A percentile compares a stretch with the other conserved stretches of the same genome.
Conservation (phyloP, 352 stramenopile species). For the Aphanomyces astaci region DNA sequence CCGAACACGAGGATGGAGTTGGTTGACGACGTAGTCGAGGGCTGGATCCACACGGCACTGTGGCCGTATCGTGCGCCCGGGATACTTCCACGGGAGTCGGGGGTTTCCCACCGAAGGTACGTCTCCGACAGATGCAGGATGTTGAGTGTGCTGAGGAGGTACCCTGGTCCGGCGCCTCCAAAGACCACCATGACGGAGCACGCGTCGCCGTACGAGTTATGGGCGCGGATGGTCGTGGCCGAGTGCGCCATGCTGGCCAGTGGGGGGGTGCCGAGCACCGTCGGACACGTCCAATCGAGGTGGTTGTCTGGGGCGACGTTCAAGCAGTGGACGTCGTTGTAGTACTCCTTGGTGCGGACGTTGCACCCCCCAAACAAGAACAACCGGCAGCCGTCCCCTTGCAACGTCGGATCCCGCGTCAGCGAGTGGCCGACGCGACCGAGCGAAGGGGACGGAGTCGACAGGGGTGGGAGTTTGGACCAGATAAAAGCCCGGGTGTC, state of each 20-base stretch:
- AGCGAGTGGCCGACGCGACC: conserved; percentile 4
- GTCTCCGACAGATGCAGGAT: conserved; percentile 3
- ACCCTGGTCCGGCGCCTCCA: background rate
- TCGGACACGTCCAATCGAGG: conserved; percentile 2
- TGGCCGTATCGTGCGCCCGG: conserved; percentile 4
- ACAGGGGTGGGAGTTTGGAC: background rate
- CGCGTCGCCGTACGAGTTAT: background rate
- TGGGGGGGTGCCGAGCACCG: background rate
- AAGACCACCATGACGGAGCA: background rate
- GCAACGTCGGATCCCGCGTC: background rate
- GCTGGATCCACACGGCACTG: conserved; percentile 5
- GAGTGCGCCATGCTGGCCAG: conserved; percentile 2
- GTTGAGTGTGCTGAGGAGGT: conserved; percentile 5
- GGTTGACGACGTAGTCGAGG: background rate
- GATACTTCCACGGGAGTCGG: background rate
- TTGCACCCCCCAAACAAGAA: conserved; percentile 1
- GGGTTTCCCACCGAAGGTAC: conserved; percentile 13
- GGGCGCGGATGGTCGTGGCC: background rate
- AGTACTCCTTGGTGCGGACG: conserved; percentile 8
- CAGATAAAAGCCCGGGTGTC: background rate
- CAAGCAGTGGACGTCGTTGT: background rate
- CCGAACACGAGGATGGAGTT: conserved; percentile 8
- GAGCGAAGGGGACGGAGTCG: background rate
- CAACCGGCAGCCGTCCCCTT: background rate
- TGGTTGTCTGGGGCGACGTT: background rate